Evolutionary conservation across 2,329 filamentous ascomycete species (phyloP), one percentile per base, ranked within the genome.

Genomic region (Sporothrix pallida): DNA sequence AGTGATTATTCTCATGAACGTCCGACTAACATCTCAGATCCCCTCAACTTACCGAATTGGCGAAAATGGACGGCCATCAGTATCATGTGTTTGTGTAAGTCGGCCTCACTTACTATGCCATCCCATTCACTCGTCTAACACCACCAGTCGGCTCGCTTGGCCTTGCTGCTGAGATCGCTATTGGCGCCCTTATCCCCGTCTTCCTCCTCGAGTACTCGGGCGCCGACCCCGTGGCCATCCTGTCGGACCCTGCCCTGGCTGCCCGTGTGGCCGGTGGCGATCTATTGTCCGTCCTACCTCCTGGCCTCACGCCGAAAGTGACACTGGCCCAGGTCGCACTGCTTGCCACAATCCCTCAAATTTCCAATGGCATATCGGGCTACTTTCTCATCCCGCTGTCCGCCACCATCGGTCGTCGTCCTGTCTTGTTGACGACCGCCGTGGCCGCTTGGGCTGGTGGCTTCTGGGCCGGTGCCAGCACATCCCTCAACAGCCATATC

Each of bases 321-420:
- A 26, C 54, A 3, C 20, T 56, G 0, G 54, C 54, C 20, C 54
- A 56, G n/a, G 54, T 56, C 7, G 23, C 54, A 1, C 12, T 56
- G 20, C 20, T 56, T 20, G 54, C 54, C 54, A 56, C 54, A 20
- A 20, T 56, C 8, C 54, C 54, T 23, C 54, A 56, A 10, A 56
- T 56, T 26, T 20, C 54, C 54, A 56, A 56, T 20, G 54, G 54
- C 9, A 75, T 81, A n/a, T 79, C 81, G 3, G 80, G 79, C 37
- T 81, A 81, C 75, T 73, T 82, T 42, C 78, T 83, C 15, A 79
- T 83, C 1, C 81, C 82, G 4, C 76, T 83, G 23, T 82, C 81
- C 0, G 80, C 80, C 20, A 80, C 78, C 71, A 76, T 82, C 26
- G 82, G 82, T 6, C 80, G 82, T 12, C 78, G 82, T 2, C 81